Conservation (phyloP, 78 protist genomes). For the Bigelowiella natans region DNA sequence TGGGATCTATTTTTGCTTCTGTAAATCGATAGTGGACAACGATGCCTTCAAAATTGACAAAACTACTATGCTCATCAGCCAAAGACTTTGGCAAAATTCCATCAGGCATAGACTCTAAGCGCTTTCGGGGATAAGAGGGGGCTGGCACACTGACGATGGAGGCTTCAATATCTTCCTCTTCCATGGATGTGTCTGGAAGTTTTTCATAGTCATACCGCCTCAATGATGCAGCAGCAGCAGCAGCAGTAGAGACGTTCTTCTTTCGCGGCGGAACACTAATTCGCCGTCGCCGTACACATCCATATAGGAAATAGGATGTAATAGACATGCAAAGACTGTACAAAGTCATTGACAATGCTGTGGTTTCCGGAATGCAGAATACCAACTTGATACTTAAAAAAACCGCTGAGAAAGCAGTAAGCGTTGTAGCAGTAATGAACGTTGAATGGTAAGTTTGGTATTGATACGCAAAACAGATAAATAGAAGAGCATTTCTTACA, state of each 20-base stretch:
- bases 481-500: background rate
- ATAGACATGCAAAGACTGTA: background rate
- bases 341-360: background rate
- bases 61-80: background rate
- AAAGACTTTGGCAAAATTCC: background rate
- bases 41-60: background rate
- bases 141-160: no score
- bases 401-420: background rate
- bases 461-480: background rate
- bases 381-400: background rate
- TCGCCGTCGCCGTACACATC: background rate
- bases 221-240: no score
- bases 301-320: background rate
- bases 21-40: background rate
- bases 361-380: background rate
- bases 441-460: background rate
- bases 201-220: background rate
- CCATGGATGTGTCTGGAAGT: background rate
- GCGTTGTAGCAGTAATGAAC: background rate
- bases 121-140: no score
- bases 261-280: background rate
- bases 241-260: no score
- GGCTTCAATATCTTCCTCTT: background rate
- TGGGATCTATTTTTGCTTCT: background rate
- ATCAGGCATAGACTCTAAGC: background rate